Evolutionary conservation across 176 grass and related monocot species (phyloP), one percentile per base, ranked within the genome.

Genomic region (Melocanna baccifera): DNA sequence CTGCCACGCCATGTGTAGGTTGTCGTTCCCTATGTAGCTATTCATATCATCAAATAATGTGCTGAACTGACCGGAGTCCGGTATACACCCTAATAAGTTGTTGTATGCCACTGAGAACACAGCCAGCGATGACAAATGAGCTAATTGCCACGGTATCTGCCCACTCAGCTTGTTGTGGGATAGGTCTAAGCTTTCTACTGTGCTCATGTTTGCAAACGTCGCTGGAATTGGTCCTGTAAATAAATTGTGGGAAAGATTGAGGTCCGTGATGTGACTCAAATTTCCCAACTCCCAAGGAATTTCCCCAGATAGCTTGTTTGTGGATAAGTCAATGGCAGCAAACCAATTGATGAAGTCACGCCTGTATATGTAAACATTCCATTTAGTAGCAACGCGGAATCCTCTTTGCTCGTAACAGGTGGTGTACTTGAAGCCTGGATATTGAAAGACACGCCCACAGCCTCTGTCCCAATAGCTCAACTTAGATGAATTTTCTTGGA

Each of bases 1-100:
- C n/a, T n/a, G n/a, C n/a, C n/a, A n/a, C n/a, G n/a, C n/a, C n/a
- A n/a, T n/a, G n/a, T n/a, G n/a, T n/a, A n/a, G n/a, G n/a, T n/a
- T n/a, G n/a, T n/a, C n/a, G n/a, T n/a, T n/a, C n/a, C n/a, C n/a
- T n/a, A n/a, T n/a, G n/a, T n/a, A n/a, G n/a, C n/a, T n/a, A n/a
- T 12, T 52, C 10, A 10, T 29, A 2, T 4, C 30, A 39, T n/a
- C n/a, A n/a, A n/a, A n/a, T n/a, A 85, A 89, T 46, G 81, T 2
- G 36, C 16, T 3, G 1, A 84, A 89, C 68, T 22, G 87, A 2
- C 77, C 66, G n/a, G 34, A n/a, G 63, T 4, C 32, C 15, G 77
- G 68, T n/a, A 78, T 80, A 8, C 81, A 84, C 25, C 87, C 87
- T 0, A 81, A 85, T 56, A 89, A 68, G 55, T 89, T 75, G 82